Conservation (phyloP, 768 basidiomycete species). For the Macrolepiota dolichaula region DNA sequence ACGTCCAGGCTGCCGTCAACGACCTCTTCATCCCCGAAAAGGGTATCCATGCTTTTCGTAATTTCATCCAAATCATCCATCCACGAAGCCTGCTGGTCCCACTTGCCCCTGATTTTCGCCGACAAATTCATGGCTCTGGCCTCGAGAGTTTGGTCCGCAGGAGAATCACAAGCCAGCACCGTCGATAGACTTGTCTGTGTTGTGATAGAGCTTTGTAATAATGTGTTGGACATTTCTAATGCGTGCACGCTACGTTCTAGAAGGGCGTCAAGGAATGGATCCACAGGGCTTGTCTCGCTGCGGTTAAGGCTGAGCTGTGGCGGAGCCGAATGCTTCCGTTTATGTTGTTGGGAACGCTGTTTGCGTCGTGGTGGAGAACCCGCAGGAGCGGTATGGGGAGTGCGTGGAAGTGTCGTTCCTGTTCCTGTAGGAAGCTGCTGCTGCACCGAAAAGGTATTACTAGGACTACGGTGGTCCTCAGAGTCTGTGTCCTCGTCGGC, state of each 20-base stretch:
- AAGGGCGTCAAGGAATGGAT: constrained; percentile 71
- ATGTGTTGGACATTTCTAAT: constrained; percentile 79
- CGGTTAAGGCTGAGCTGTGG: neutral
- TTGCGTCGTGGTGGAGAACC: neutral
- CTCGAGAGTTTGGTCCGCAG: constrained; percentile 44
- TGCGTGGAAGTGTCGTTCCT: neutral
- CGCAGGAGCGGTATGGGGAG: neutral
- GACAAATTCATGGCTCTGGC: constrained; percentile 50
- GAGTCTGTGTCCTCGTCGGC: constrained; percentile 63
- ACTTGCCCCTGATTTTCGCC: constrained; percentile 44
- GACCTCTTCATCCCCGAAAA: constrained; percentile 38
- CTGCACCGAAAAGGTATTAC: constrained; percentile 12
- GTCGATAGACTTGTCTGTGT: constrained; percentile 54
- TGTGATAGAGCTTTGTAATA: constrained; percentile 73
- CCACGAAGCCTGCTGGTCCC: constrained; percentile 53
- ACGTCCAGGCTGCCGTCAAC: neutral
- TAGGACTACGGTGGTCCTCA: constrained; percentile 23
- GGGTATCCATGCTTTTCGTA: constrained; percentile 54
- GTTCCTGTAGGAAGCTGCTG: constrained; percentile 2
- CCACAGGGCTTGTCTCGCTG: constrained; percentile 21
- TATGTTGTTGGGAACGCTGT: constrained; percentile 6
- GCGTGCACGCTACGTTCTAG: constrained; percentile 82
- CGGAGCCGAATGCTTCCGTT: constrained; percentile 6
- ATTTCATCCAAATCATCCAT: constrained; percentile 68
- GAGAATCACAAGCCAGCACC: constrained; percentile 44